Base-by-base conservation (phyloP, 164 flowering plant genomes). In the Platanus orientalis region DNA sequence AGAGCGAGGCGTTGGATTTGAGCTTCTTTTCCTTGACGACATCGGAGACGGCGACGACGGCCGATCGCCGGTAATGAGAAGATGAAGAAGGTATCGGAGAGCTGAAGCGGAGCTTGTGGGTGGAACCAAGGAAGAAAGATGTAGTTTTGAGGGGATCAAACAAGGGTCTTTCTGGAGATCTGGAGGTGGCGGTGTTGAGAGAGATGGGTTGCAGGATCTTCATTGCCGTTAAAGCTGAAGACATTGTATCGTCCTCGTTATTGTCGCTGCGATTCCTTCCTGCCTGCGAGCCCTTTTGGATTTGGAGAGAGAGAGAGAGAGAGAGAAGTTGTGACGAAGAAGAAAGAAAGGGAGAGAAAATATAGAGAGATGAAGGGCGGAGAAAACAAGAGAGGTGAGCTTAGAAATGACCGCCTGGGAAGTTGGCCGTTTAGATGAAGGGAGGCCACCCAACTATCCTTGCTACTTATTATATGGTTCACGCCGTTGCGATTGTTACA, bases 1-100 rank as follows among this genome's bases (percentile, higher is more conserved):
- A 47, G 34, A 30, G 10, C 0, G 84, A 54, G 17, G 81, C 7
- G 27, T 40, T 45, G 54, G 84, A 51, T 42, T 80, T 79, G 71
- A 47, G 39, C 74, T 83, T 85, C 80, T 76, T 85, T 57, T 80
- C 84, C 84, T 84, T 84, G 63, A 86, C 83, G 47, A 79, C 89
- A 27, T 88, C 90, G 24, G 84, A 77, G 32, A 80, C 90, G 11
- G 86, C 85, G 12, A 69, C 77, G 34, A 80, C 73, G 28, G 73
- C 29, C 49, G 84, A 72, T 72, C 77, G 74, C 39, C 74, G 72
- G 57, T 19, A 60, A 20, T 51, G 13, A 49, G 65, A 45, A 23
- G 67, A 60, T 19, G 49, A 5, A 29, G 54, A 25, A 9, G 66
- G 7, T 24, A 52, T 67, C 24, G 69, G 34, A 4, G 73, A 54